Evolutionary conservation across 768 basidiomycete species (phyloP).

Genomic region (Boletus patriciae): DNA sequence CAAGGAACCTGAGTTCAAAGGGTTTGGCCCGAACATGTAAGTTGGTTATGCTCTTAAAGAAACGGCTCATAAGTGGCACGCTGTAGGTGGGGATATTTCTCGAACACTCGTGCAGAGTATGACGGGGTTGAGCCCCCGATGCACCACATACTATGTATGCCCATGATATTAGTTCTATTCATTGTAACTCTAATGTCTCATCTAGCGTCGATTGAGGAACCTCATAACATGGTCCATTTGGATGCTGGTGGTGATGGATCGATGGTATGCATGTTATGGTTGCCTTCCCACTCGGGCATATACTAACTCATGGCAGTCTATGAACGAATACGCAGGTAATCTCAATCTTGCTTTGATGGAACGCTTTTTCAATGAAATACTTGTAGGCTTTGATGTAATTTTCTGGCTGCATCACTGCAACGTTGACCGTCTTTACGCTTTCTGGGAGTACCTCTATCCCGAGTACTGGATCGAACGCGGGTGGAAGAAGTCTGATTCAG

Average conservation of each 20-base stretch:
- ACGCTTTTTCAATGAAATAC: not conserved
- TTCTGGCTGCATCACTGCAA: constrained; percentile 22
- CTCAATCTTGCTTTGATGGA: not conserved
- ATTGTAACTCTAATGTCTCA: not conserved
- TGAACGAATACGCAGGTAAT: constrained; percentile 23
- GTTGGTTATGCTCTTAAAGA: not conserved
- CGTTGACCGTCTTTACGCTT: constrained; percentile 19
- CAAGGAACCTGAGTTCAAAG: not conserved
- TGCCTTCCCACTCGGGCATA: not conserved
- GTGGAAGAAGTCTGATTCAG: constrained; percentile 13
- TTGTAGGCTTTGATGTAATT: constrained; percentile 17
- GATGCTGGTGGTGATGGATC: constrained; percentile 16
- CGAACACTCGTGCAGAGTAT: not conserved
- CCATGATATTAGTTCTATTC: not conserved
- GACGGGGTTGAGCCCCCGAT: constrained; percentile 1
- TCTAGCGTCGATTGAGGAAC: constrained; percentile 19
- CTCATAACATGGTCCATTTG: constrained; percentile 22
- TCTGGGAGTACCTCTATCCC: constrained; percentile 25
- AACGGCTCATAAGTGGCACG: not conserved
- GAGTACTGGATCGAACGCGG: constrained; percentile 15
- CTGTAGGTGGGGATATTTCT: constrained; percentile 22
- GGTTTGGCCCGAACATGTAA: constrained; percentile 20
- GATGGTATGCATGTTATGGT: constrained; percentile 11
- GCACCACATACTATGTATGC: constrained; percentile 3
- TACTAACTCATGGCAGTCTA: constrained; percentile 3